Percentiles rank a stretch among this genome's conserved stretches.
phyloP scores from a whole-genome alignment of 139 green algal species.

The Chlamydomonas sp. region DNA sequence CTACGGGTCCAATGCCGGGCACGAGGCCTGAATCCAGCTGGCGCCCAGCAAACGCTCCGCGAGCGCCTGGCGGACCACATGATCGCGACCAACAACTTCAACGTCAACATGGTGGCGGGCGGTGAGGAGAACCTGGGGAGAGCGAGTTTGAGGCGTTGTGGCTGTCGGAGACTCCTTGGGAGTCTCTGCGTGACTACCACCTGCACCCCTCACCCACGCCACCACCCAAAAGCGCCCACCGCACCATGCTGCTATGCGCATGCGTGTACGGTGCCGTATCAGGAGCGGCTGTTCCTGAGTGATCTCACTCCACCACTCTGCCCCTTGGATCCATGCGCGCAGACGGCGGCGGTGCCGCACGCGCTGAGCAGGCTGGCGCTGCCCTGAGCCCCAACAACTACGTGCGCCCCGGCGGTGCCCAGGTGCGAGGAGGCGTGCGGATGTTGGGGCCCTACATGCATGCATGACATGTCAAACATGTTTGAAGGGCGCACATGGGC shows the following conservation, averaged over 20 bases:
- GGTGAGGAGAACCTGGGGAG: background rate
- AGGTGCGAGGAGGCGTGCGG: background rate
- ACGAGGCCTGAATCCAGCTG: slow-evolving; percentile 3
- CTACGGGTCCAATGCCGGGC: slow-evolving; percentile 1
- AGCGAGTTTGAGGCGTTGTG: background rate
- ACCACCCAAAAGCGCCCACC: background rate
- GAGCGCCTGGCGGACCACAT: slow-evolving; percentile 13
- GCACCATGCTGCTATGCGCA: background rate
- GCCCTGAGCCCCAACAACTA: slow-evolving; percentile 13
- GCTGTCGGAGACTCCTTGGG: too few species aligned
- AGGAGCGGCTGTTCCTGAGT: background rate
- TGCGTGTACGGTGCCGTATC: background rate
- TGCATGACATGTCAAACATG: too few species aligned
- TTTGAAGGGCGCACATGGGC: too few species aligned
- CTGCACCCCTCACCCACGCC: background rate
- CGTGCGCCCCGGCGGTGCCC: slow-evolving; percentile 1
- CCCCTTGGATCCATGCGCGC: too few species aligned
- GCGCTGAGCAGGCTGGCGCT: background rate
- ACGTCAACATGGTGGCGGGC: background rate
- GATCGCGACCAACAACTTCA: slow-evolving; percentile 7
- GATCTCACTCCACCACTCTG: background rate
- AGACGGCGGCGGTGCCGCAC: background rate
- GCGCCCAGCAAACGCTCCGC: background rate
- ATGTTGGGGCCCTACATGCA: too few species aligned
- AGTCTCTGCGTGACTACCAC: too few species aligned